Percentiles rank a stretch among this genome's conserved stretches.
Conservation (phyloP, 1,284 basidiomycete genomes). For the Ustanciosporium gigantosporum region DNA sequence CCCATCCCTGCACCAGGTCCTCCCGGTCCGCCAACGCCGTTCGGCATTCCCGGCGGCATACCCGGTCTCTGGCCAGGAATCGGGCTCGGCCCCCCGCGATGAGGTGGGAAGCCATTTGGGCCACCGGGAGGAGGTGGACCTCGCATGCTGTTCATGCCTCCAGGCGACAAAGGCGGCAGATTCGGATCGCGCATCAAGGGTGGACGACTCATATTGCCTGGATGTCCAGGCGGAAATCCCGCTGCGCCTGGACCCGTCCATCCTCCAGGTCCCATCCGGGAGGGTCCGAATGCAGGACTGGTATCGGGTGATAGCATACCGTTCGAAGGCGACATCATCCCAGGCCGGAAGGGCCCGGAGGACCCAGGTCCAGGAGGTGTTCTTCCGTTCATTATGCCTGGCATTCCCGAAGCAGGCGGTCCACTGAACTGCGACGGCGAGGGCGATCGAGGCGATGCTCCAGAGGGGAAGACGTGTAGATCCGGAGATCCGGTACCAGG, state of each 20-base stretch:
- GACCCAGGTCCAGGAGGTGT: conserved; percentile 3
- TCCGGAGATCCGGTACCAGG: conserved; percentile 28
- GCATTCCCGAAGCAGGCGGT: not conserved
- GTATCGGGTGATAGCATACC: conserved; percentile 29
- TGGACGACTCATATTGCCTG: conserved; percentile 23
- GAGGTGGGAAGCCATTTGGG: conserved; percentile 14
- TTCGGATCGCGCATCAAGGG: conserved; percentile 36
- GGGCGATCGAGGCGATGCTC: conserved; percentile 24
- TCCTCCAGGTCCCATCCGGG: conserved; percentile 12
- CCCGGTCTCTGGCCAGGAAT: conserved; percentile 25
- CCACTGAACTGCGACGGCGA: conserved; percentile 22
- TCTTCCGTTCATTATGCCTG: conserved; percentile 4
- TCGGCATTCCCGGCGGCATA: conserved; percentile 15
- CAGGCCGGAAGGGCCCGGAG: conserved; percentile 5
- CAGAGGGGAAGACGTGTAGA: conserved; percentile 9
- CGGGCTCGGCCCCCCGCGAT: conserved; percentile 24
- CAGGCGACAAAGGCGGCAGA: conserved; percentile 30
- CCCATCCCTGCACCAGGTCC: conserved; percentile 13
- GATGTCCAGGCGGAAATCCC: conserved; percentile 12
- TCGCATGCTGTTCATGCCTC: conserved; percentile 6
- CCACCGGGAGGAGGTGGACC: conserved; percentile 5
- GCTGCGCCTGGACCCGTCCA: too few species aligned
- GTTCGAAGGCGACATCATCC: conserved; percentile 25
- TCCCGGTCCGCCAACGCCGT: conserved; percentile 19
- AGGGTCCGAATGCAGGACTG: conserved; percentile 31